Evolutionary conservation across 2,329 filamentous ascomycete species (phyloP), one percentile per base, ranked within the genome.

Genomic region (Nemania sp.): DNA sequence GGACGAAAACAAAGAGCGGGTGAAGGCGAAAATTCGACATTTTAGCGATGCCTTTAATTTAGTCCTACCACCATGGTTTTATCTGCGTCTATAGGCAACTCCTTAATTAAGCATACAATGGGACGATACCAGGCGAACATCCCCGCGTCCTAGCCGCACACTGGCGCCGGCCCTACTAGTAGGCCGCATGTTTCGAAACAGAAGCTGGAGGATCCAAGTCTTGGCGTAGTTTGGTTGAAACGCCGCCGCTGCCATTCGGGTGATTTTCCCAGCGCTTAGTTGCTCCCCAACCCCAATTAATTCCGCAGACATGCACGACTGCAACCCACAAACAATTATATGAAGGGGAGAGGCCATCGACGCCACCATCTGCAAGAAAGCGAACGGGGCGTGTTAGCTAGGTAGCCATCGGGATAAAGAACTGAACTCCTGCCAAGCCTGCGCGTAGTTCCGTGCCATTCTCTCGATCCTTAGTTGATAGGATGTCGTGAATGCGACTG

Each of bases 221-320:
- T 57, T 55, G 55, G 55, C 51, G 42, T 37, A 23, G 26, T 36
- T 40, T 41, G 37, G 43, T 45, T 49, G 52, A 55, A 57, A 57
- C 55, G 40, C 15, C 40, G 31, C n/a, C 39, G 31, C 37, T 36
- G 34, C 40, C 28, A 6, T 23, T 28, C 15, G 28, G 39, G 43
- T 6, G 37, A 3, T 37, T 31, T 22, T 31, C 28, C 36, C 40
- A 44, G 52, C 55, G 47, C 55, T 45, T 57, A 55, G 8, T 41
- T 51, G 15, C 14, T 22, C 11, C 17, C n/a, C 12, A 12, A 5
- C 48, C 48, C 23, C 30, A 6, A 15, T 24, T 41, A 17, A 12
- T 14, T 24, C 23, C 6, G 14, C 20, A 4, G 30, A 15, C 17
- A 12, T 24, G 7, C 14, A 8, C 23, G 28, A 2, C 2, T 31